Evolutionary conservation across 179 eudicot species (phyloP).

Genomic region (Silene noctiflora): DNA sequence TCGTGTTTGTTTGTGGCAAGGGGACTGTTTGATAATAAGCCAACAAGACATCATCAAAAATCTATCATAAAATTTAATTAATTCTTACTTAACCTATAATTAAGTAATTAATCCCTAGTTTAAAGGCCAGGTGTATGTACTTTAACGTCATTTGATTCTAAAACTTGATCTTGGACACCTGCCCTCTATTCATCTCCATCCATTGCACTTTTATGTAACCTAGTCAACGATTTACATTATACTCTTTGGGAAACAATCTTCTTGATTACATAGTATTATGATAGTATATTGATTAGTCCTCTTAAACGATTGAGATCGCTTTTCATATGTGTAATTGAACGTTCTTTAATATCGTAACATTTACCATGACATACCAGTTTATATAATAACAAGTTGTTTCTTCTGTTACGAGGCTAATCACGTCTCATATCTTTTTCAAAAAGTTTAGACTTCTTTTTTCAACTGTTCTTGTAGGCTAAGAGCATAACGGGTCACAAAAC

Average conservation of each 20-base stretch:
- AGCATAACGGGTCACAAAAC: no score
- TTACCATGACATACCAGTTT: no score
- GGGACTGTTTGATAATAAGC: conserved; percentile 26
- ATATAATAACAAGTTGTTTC: no score
- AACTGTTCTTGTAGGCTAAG: no score
- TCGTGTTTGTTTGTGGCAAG: conserved; percentile 25
- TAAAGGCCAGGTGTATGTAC: conserved; percentile 14
- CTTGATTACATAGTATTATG: no score
- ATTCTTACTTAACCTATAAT: not conserved
- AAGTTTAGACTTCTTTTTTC: no score
- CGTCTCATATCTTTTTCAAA: no score
- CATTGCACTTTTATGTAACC: not conserved
- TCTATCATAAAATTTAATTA: not conserved
- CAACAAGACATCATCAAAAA: conserved; percentile 15
- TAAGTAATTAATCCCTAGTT: not conserved
- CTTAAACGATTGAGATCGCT: no score
- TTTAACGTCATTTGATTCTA: conserved; percentile 11
- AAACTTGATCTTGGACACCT: conserved; percentile 15
- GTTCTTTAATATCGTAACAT: no score
- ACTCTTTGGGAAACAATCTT: not conserved
- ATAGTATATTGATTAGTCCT: no score
- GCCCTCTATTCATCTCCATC: conserved; percentile 13
- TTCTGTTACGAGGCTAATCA: no score
- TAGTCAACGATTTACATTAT: not conserved
- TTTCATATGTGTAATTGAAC: no score